Percentiles rank a stretch among this genome's conserved stretches.
These are phyloP conservation scores for Daldinia childiae DNA, from an alignment of 495 filamentous ascomycete species.

Conservation along the genomic window DNA sequence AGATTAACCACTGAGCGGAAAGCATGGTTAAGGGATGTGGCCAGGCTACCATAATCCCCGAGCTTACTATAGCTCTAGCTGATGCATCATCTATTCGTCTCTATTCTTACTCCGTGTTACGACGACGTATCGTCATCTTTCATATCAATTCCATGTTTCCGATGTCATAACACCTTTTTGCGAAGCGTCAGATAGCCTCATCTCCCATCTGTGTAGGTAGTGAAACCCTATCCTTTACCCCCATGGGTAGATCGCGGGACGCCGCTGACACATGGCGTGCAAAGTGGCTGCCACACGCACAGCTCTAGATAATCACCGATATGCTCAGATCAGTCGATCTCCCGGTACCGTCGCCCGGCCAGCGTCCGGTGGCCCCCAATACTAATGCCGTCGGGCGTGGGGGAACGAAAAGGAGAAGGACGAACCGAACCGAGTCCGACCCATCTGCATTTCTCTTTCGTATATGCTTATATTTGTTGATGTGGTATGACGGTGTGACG, in stretches of 20 bases:
- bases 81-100: neutral
- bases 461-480: constrained; percentile 23
- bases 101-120: neutral
- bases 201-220: constrained; percentile 11
- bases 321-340: neutral
- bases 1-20: neutral
- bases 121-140: constrained; percentile 13
- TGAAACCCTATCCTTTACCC: constrained; percentile 10
- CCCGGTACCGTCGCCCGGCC: neutral
- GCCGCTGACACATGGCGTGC: constrained; percentile 25
- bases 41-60: neutral
- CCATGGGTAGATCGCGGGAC: constrained; percentile 1
- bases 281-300: constrained; percentile 1
- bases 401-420: neutral
- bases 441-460: neutral
- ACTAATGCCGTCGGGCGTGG: neutral
- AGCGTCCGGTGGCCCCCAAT: neutral
- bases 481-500: constrained; percentile 23
- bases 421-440: constrained; percentile 1
- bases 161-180: neutral
- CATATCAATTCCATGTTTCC: constrained; percentile 3
- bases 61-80: neutral
- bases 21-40: neutral
- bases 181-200: constrained; percentile 3
- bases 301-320: constrained; percentile 3